Base-by-base conservation (phyloP, 176 grass and related monocot species). In the Triticum monococcum region DNA sequence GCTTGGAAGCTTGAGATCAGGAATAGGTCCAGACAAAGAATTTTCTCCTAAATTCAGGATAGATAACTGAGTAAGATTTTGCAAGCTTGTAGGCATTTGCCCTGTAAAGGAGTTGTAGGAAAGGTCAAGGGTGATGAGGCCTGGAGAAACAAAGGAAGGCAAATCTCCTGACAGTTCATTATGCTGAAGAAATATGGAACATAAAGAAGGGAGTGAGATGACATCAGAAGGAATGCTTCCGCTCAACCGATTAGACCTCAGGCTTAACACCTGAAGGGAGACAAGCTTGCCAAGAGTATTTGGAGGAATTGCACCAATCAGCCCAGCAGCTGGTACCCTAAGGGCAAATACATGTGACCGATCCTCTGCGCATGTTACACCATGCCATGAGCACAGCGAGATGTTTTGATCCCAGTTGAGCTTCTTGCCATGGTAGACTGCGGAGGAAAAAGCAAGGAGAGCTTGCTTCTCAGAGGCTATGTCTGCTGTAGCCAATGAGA, bases 81-180 rank as follows among this genome's bases (percentile, higher is more conserved):
- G 88, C 80, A 97, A 64, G 68, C 78, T 57, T 41, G 52, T 26
- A 68, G 88, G 92, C 37, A 97, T 97, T 83, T 94, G 72, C 81
- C 97, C 97, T 64, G 79, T 91, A 9, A 96, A 94, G 56, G 89
- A 96, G 64, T 99, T 99, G 64, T 91, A 92, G 69, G 97, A 99
- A 50, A 99, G 92, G 79, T 99, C 97, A 64, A 99, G 86, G 14
- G 67, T 70, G 68, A 52, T 90, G 56, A 99, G 89, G 74, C 74
- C 64, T 65, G 85, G 88, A 63, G 97, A 86, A 43, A 91, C 30
- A 79, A 88, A 92, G 85, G 43, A 75, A 79, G 92, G 92, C 72
- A 99, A 81, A 85, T 91, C 88, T 79, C 97, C 97, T 9, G 94
- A 96, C 33, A 99, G 78, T 75, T 94, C 91, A 75, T 99, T 99